Percentiles rank a stretch among this genome's conserved stretches.
phyloP scores from a whole-genome alignment of 1,284 basidiomycete species.

The Ceratobasidium sp. region DNA sequence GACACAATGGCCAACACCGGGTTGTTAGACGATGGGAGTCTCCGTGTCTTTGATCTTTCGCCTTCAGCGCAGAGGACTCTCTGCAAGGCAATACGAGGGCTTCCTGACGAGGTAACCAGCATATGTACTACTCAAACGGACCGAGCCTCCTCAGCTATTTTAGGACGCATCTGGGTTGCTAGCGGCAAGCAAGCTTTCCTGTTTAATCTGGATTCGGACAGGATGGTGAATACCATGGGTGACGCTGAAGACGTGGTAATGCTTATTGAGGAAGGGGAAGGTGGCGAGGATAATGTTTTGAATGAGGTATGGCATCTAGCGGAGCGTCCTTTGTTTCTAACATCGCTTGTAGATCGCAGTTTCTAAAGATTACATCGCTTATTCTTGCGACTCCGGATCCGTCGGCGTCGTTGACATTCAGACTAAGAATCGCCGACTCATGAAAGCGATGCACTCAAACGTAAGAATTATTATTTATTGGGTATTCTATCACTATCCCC shows the following conservation, averaged over 20 bases:
- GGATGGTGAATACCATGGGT: slow-evolving; percentile 64
- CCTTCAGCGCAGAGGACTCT: slow-evolving; percentile 22
- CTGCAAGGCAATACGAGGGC: slow-evolving; percentile 37
- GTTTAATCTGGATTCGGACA: slow-evolving; percentile 63
- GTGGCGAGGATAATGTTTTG: slow-evolving; percentile 67
- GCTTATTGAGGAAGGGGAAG: slow-evolving; percentile 35
- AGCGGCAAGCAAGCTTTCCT: slow-evolving; percentile 55
- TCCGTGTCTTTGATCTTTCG: slow-evolving; percentile 38
- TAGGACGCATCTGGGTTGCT: slow-evolving; percentile 29
- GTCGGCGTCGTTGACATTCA: slow-evolving; percentile 75
- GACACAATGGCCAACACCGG: background rate
- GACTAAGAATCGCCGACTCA: slow-evolving; percentile 63
- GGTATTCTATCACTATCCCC: background rate
- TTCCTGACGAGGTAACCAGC: slow-evolving; percentile 33
- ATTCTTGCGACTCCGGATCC: slow-evolving; percentile 74
- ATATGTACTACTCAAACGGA: background rate
- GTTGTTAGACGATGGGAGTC: slow-evolving; percentile 22
- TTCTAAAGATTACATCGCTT: slow-evolving; percentile 68
- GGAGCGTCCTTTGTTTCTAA: background rate
- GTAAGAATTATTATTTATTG: slow-evolving; percentile 59
- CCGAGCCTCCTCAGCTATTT: background rate
- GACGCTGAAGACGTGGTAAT: slow-evolving; percentile 64
- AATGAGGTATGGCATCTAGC: slow-evolving; percentile 69
- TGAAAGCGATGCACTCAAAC: slow-evolving; percentile 73
- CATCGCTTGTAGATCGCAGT: slow-evolving; percentile 47